Percentiles rank a stretch among this genome's conserved stretches.
Evolutionary conservation across 2,329 filamentous ascomycete genomes (phyloP).

Genomic region (Aspergillus japonicus): DNA sequence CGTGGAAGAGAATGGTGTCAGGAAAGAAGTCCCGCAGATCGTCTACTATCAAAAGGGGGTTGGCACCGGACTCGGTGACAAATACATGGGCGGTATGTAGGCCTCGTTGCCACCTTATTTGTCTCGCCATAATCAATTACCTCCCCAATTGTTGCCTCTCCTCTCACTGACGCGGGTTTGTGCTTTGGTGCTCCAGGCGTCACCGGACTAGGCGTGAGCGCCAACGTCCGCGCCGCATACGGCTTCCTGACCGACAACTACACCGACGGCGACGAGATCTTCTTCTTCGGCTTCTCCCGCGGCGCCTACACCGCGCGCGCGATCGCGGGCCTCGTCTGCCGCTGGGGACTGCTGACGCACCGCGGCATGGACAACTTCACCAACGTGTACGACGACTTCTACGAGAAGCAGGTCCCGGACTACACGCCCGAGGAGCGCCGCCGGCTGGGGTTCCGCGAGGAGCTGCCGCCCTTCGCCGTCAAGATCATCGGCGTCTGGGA

Average conservation of each 20-base stretch:
- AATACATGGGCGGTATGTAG: constrained; percentile 19
- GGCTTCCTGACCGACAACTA: constrained; percentile 55
- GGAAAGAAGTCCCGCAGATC: constrained; percentile 34
- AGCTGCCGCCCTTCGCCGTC: constrained; percentile 27
- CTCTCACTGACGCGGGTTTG: too few relatives aligned
- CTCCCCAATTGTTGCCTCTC: too few relatives aligned
- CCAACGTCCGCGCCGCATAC: constrained; percentile 33
- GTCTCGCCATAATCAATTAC: too few relatives aligned
- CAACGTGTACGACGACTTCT: constrained; percentile 25
- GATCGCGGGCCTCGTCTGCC: constrained; percentile 46
- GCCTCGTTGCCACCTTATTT: too few relatives aligned
- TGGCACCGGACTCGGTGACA: constrained; percentile 29
- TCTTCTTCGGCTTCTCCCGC: constrained; percentile 50
- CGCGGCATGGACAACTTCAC: constrained; percentile 28
- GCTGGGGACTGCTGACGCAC: constrained; percentile 47
- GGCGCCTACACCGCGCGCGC: constrained; percentile 49
- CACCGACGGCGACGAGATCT: constrained; percentile 51
- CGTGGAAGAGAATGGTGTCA: constrained; percentile 24
- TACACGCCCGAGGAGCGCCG: constrained; percentile 13
- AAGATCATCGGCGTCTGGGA: constrained; percentile 49
- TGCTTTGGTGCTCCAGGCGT: constrained; percentile 7
- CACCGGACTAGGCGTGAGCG: constrained; percentile 22
- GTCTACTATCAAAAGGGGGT: constrained; percentile 45
- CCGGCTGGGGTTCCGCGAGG: constrained; percentile 16
- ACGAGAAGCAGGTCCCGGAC: constrained; percentile 8